Conservation (phyloP, 2,329 filamentous ascomycete genomes). For the Fusarium falciforme region DNA sequence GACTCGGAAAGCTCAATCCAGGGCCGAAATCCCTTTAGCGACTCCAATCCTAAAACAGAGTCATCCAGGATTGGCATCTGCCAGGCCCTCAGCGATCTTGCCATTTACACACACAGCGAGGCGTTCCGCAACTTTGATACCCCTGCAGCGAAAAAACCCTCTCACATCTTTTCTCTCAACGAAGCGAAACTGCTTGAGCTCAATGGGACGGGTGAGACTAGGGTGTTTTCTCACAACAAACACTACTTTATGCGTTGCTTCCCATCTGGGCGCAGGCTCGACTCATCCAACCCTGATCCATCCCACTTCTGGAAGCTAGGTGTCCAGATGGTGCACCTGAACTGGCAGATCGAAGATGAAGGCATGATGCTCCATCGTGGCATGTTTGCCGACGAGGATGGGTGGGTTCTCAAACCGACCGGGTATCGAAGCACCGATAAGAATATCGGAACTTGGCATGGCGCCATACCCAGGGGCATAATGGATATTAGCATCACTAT, state of each 20-base stretch:
- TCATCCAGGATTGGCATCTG: background rate
- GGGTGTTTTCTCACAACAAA: conserved; percentile 85
- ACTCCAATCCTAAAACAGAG: background rate
- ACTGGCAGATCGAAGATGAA: conserved; percentile 94
- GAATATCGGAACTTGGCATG: background rate
- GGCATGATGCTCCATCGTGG: conserved; percentile 96
- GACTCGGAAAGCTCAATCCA: background rate
- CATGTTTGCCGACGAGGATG: conserved; percentile 89
- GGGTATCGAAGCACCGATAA: conserved; percentile 61
- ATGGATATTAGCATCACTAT: background rate
- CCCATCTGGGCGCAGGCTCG: conserved; percentile 79
- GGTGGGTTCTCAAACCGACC: conserved; percentile 86
- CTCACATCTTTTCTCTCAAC: conserved; percentile 86
- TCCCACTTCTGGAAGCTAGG: conserved; percentile 91
- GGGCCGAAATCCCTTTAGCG: background rate
- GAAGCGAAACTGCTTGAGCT: conserved; percentile 77
- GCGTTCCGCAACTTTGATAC: background rate
- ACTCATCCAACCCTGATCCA: conserved; percentile 93
- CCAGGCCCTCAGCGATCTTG: background rate
- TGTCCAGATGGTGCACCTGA: conserved; percentile 95
- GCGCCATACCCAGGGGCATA: background rate
- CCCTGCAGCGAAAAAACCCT: conserved; percentile 61
- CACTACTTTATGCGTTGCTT: conserved; percentile 91
- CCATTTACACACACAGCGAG: background rate
- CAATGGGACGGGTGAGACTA: conserved; percentile 71